phyloP scores from a whole-genome alignment of 2,329 filamentous ascomycete genomes.

The Huntiella moniliformis region DNA sequence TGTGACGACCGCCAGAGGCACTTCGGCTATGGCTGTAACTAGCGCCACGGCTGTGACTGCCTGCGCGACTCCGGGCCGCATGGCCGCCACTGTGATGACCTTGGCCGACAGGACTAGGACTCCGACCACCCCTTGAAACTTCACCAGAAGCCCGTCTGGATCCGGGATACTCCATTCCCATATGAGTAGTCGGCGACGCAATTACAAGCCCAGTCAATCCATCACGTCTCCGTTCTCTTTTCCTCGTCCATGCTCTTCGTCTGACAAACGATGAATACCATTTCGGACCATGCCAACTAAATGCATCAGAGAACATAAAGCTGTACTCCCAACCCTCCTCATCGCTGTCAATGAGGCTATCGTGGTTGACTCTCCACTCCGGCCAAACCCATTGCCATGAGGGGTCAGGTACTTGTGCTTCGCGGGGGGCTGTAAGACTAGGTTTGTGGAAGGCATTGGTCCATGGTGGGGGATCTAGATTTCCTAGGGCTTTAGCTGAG shows the following conservation, averaged over 20 bases:
- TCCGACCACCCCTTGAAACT: background rate
- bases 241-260: constrained; percentile 69
- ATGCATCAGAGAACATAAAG: constrained; percentile 58
- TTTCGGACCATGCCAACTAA: constrained; percentile 72
- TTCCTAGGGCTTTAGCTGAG: constrained; percentile 65
- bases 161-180: background rate
- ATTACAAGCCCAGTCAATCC: constrained; percentile 17
- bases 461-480: constrained; percentile 75
- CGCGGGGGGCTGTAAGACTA: constrained; percentile 51
- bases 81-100: too few relatives aligned
- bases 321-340: constrained; percentile 94
- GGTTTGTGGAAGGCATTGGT: constrained; percentile 48
- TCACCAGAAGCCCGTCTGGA: background rate
- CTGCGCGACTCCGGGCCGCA: background rate
- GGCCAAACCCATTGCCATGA: constrained; percentile 79
- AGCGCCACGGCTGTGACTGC: background rate
- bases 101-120: background rate
- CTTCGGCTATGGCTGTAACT: constrained; percentile 3
- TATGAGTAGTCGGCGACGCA: background rate
- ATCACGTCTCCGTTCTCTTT: constrained; percentile 45
- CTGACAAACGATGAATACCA: constrained; percentile 97
- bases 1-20: constrained; percentile 1
- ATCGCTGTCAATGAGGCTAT: constrained; percentile 50
- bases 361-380: constrained; percentile 48
- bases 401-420: constrained; percentile 82